Evolutionary conservation across 2,329 filamentous ascomycete genomes (phyloP).

Genomic region (Thielaviopsis populi): DNA sequence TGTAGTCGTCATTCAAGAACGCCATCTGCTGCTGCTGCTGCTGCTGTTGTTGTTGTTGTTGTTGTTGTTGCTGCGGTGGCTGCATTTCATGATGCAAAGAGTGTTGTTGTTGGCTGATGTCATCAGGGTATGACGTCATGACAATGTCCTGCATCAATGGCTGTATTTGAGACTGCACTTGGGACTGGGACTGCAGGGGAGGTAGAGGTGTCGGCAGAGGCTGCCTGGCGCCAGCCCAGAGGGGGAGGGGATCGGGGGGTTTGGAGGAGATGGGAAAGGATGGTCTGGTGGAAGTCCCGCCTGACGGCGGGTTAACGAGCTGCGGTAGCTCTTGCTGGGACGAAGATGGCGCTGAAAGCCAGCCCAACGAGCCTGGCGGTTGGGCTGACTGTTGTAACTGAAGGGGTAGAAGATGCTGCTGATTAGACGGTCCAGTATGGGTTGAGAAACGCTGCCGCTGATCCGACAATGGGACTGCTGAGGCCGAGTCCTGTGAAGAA

Average conservation of each 20-base stretch:
- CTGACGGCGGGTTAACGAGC: background rate
- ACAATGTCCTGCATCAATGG: background rate
- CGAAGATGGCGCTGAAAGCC: background rate
- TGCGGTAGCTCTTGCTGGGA: constrained; percentile 3
- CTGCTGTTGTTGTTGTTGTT: background rate
- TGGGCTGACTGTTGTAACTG: background rate
- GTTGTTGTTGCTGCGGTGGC: background rate
- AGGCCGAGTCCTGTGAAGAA: background rate
- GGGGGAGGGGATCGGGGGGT: background rate
- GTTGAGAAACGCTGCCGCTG: background rate
- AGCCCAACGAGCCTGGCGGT: background rate
- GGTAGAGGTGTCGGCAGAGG: background rate
- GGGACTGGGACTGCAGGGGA: background rate
- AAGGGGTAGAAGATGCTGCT: background rate
- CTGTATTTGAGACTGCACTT: background rate
- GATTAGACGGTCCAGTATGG: background rate
- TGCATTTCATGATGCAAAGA: constrained; percentile 5
- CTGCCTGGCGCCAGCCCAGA: background rate
- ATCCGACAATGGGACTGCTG: background rate
- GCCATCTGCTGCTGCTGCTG: constrained; percentile 10
- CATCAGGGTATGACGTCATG: background rate
- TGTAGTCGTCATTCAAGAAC: constrained; percentile 12
- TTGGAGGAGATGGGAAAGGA: constrained; percentile 2
- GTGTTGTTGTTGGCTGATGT: constrained; percentile 14
- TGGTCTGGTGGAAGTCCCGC: background rate